Percentiles rank a stretch among this genome's conserved stretches.
Evolutionary conservation across 768 basidiomycete genomes (phyloP).

Genomic region (Suillus plorans): DNA sequence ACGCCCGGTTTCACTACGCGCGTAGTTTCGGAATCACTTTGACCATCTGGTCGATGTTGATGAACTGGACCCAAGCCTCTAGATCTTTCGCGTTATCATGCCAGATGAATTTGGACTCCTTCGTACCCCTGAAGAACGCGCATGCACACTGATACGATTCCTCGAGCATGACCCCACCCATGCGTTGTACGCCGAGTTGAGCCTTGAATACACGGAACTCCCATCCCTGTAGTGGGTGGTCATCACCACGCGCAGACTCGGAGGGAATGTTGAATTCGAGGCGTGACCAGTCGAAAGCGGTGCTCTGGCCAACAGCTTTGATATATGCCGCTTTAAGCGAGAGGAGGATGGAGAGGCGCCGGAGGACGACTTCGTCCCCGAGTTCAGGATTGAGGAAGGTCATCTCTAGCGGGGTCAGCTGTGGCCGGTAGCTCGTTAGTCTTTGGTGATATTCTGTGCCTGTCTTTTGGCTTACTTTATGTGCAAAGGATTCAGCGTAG

Average conservation of each 20-base stretch:
- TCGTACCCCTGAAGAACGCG: slow-evolving; percentile 72
- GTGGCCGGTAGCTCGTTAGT: neutral
- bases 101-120: slow-evolving; percentile 70
- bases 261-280: slow-evolving; percentile 79
- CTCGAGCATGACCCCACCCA: slow-evolving; percentile 49
- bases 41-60: slow-evolving; percentile 79
- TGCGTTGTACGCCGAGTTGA: slow-evolving; percentile 65
- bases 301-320: slow-evolving; percentile 78
- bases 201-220: slow-evolving; percentile 83
- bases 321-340: slow-evolving; percentile 82
- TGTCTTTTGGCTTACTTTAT: slow-evolving; percentile 54
- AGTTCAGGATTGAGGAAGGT: slow-evolving; percentile 50
- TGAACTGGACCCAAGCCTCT: slow-evolving; percentile 82
- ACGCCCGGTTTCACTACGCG: slow-evolving; percentile 37
- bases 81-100: slow-evolving; percentile 64
- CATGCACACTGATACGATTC: slow-evolving; percentile 77
- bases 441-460: neutral
- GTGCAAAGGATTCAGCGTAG: slow-evolving; percentile 72
- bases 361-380: slow-evolving; percentile 64
- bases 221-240: slow-evolving; percentile 72
- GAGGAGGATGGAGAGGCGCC: slow-evolving; percentile 74
- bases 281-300: slow-evolving; percentile 78
- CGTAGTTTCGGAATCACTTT: slow-evolving; percentile 75
- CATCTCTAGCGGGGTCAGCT: slow-evolving; percentile 54
- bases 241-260: slow-evolving; percentile 63